phyloP scores from a whole-genome alignment of 2,329 filamentous ascomycete genomes.

The Epichloe sibirici region DNA sequence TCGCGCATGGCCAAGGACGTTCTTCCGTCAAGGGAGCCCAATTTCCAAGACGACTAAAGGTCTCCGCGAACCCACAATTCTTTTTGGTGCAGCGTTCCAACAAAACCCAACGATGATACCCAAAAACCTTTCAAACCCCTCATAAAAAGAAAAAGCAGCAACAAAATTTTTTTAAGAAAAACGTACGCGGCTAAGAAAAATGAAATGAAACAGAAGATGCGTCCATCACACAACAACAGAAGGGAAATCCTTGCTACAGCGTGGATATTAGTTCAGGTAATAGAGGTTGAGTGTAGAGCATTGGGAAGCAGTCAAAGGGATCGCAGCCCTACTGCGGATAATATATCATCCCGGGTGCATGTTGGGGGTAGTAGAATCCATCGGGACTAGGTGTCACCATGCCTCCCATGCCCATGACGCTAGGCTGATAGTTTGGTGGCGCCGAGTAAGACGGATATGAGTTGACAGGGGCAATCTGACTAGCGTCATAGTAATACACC shows the following conservation, averaged over 20 bases:
- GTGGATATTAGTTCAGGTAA: constrained; percentile 21
- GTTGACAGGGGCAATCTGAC: constrained; percentile 49
- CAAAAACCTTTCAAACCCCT: neutral
- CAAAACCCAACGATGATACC: constrained; percentile 3
- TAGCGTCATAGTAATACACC: constrained; percentile 84
- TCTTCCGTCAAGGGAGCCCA: neutral
- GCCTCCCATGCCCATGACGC: constrained; percentile 58
- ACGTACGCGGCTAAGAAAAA: neutral
- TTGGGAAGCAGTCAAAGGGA: constrained; percentile 9
- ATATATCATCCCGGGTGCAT: constrained; percentile 44
- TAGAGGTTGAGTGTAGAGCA: constrained; percentile 13
- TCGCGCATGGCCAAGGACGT: neutral
- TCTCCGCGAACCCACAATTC: neutral
- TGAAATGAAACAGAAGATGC: neutral
- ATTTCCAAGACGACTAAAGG: neutral
- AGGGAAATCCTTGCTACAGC: constrained; percentile 4
- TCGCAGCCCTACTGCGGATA: constrained; percentile 42
- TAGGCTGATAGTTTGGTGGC: constrained; percentile 40
- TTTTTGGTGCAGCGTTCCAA: constrained; percentile 3
- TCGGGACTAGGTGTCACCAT: constrained; percentile 63
- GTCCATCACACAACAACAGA: neutral
- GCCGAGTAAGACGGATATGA: constrained; percentile 36
- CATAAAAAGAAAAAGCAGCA: neutral
- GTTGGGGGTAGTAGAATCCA: constrained; percentile 58
- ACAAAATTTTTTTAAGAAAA: neutral